Evolutionary conservation across 768 basidiomycete species (phyloP).

Genomic region (Paxillus involutus): DNA sequence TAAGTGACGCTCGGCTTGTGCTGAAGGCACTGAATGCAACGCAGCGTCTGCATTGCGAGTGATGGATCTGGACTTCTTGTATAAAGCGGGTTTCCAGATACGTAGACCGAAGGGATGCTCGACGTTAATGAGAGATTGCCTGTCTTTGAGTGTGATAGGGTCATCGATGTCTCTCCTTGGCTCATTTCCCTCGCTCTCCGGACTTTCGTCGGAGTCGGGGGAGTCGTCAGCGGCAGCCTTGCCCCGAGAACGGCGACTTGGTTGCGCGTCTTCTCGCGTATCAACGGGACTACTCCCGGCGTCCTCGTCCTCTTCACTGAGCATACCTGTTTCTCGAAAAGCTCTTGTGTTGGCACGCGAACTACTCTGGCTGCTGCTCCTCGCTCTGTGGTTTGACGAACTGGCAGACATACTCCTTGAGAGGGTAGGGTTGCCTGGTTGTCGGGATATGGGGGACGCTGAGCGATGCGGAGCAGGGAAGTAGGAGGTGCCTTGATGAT

Average conservation of each 20-base stretch:
- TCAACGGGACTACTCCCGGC: conserved; percentile 37
- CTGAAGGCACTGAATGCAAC: conserved; percentile 88
- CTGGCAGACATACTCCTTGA: conserved; percentile 52
- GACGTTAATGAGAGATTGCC: conserved; percentile 98
- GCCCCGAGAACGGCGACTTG: conserved; percentile 28
- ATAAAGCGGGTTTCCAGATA: conserved; percentile 99
- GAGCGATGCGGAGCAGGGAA: conserved; percentile 43
- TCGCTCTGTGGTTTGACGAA: conserved; percentile 46
- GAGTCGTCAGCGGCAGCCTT: conserved; percentile 46
- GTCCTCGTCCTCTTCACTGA: conserved; percentile 58
- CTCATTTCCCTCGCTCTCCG: conserved; percentile 30
- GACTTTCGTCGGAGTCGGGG: conserved; percentile 40
- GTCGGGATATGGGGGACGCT: conserved; percentile 47
- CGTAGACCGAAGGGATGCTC: conserved; percentile 98
- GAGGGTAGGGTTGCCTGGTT: conserved; percentile 40
- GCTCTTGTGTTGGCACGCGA: conserved; percentile 48
- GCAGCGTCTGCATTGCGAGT: conserved; percentile 96
- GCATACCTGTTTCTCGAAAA: conserved; percentile 40
- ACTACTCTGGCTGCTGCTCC: conserved; percentile 67
- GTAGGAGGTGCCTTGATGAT: conserved; percentile 70
- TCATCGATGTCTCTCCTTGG: conserved; percentile 57
- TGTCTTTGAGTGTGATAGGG: conserved; percentile 88
- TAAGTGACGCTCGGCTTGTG: conserved; percentile 90
- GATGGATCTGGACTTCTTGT: conserved; percentile 96
- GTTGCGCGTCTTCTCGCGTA: conserved; percentile 27